Evolutionary conservation across 192 early-diverging fungal genomes (phyloP), one percentile per base, ranked within the genome.

Genomic region (Podochytrium sp.): DNA sequence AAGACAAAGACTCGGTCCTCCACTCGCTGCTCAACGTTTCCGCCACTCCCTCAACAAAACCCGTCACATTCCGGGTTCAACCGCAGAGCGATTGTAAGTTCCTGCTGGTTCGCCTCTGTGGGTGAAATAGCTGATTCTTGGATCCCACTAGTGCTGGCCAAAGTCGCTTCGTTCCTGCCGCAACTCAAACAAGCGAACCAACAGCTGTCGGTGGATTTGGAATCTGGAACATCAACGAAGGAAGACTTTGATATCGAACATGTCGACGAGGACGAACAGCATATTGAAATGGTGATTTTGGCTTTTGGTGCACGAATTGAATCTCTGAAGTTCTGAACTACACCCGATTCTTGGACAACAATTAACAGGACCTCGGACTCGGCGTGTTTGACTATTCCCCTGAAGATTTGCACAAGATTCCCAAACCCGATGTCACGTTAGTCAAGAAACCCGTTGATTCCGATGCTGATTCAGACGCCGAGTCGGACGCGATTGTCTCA

Each of bases 101-200:
- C 14, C 37, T 23, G 16, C 1, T 34, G 5, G 32, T 25, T 18
- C 1, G 5, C 3, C n/a, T 14, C 41, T 10, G 5, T 27, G 10
- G 16, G 14, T 25, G 12, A 14, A 0, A 39, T 12, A 62, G 18
- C n/a, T 35, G 14, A 1, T 29, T 39, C 39, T 25, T 29, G 3
- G 1, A 14, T n/a, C 20, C 35, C 14, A 41, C 0, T 30, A 74
- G 72, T 74, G 34, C 59, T 74, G 3, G 23, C 38, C 12, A 5
- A 53, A 41, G 61, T 74, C 0, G 62, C 72, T 25, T 49, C 40
- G 6, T 74, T 74, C 30, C 60, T 74, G 3, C 72, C 72, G 18
- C n/a, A 74, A 52, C 38, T 74, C 20, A 61, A 64, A 39, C 23
- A 50, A 25, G 72, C 72, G 0, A 74, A 74, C 34, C 61, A 74